phyloP scores from a whole-genome alignment of 1,284 basidiomycete species.

The Ganoderma sinense region DNA sequence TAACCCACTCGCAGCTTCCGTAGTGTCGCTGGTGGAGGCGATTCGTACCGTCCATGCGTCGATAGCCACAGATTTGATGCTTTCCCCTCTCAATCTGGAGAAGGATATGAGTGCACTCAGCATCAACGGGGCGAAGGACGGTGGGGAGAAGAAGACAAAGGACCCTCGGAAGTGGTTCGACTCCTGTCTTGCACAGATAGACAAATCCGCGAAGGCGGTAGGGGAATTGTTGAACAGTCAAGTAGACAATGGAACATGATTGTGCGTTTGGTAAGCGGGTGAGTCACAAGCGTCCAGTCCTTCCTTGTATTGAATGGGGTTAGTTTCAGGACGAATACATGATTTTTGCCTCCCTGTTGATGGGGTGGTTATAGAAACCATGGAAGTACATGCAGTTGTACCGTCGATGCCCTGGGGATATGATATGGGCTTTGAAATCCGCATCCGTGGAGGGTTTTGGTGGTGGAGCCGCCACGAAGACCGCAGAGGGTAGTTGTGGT shows the following conservation, averaged over 20 bases:
- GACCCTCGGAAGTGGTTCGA: constrained; percentile 60
- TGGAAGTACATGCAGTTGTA: neutral
- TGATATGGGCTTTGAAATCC: neutral
- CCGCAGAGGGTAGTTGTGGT: neutral
- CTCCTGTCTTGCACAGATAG: constrained; percentile 67
- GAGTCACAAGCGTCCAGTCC: neutral
- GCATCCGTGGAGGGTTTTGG: neutral
- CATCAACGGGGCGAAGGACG: constrained; percentile 32
- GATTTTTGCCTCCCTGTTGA: neutral
- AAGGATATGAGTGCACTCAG: constrained; percentile 44
- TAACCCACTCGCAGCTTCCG: constrained; percentile 46
- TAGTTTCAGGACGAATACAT: neutral
- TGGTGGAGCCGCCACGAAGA: neutral
- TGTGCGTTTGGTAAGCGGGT: neutral
- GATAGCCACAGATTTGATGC: constrained; percentile 36
- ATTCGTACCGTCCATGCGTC: constrained; percentile 46
- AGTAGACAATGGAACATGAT: constrained; percentile 24
- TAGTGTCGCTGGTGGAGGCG: constrained; percentile 46
- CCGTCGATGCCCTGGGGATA: neutral
- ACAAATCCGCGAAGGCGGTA: constrained; percentile 36
- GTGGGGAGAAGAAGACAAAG: constrained; percentile 37
- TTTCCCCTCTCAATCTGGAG: constrained; percentile 37
- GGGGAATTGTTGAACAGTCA: constrained; percentile 24
- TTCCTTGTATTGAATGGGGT: neutral
- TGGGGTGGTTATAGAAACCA: neutral